Conservation (phyloP, 768 basidiomycete genomes). For the Boletellus ananas region DNA sequence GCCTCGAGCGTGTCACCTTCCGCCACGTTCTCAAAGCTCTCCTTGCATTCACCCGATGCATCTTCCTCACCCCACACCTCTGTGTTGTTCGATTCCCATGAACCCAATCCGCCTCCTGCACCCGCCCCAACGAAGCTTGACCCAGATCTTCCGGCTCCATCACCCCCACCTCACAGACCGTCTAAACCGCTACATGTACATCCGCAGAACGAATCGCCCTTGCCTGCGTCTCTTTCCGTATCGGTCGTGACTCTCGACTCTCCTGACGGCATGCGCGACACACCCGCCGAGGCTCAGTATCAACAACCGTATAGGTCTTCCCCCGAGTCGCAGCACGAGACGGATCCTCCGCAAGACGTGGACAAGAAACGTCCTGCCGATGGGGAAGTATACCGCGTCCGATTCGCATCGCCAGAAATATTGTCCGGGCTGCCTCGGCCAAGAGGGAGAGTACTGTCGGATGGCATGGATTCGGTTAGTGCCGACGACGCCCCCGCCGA, state of each 20-base stretch:
- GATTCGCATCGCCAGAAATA: slow-evolving; percentile 33
- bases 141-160: slow-evolving; percentile 3
- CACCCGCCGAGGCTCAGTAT: slow-evolving; percentile 21
- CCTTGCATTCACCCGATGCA: slow-evolving; percentile 38
- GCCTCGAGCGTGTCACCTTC: slow-evolving; percentile 40
- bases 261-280: slow-evolving; percentile 19
- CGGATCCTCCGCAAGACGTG: not conserved
- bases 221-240: slow-evolving; percentile 3
- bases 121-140: not conserved
- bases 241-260: slow-evolving; percentile 6
- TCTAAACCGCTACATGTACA: slow-evolving; percentile 29
- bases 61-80: slow-evolving; percentile 9
- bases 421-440: slow-evolving; percentile 13
- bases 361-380: slow-evolving; percentile 11
- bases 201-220: slow-evolving; percentile 17
- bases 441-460: not conserved
- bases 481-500: not conserved
- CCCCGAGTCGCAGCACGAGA: slow-evolving; percentile 8
- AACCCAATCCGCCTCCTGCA: slow-evolving; percentile 1
- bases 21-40: slow-evolving; percentile 49
- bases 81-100: slow-evolving; percentile 5
- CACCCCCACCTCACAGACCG: slow-evolving; percentile 17
- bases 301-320: slow-evolving; percentile 17
- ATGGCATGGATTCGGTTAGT: slow-evolving; percentile 1
- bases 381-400: slow-evolving; percentile 23